Evolutionary conservation across 345 rosid genomes (phyloP), one percentile per base, ranked within the genome.

Genomic region (Dipteronia sinensis): DNA sequence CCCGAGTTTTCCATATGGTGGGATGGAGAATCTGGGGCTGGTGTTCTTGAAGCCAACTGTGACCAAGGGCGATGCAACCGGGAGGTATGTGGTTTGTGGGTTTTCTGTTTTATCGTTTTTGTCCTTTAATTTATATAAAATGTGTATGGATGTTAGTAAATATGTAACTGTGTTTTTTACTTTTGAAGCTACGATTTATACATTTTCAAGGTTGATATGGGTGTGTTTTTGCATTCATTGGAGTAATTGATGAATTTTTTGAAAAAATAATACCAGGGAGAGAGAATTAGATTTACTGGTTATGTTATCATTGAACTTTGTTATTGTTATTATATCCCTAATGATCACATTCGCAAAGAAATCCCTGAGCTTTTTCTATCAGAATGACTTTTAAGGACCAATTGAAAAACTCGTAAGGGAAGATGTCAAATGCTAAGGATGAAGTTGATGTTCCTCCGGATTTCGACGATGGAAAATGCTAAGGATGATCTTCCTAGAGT

Each of bases 21-120:
- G 98, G 15, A 95, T 95, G 96, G 96, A 93, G 92, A 95, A 92
- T 73, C 96, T 93, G 1, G 89, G 94, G 78, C 91, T 90, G 93
- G 94, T 88, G 67, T 95, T 95, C 79, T 62, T 93, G 89, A 93
- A 97, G 0, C 99, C 98, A 0, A 93, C 96, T 8, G 96, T 95
- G 51, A 93, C 92, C 67, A 95, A 93, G 76, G 98, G 99, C 7
- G 95, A 93, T 70, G 91, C 90, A 0, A 83, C 90, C 47, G 97
- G 98, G 99, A 95, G 97, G 98, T 95, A 82, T 16, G 3, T 29
- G 3, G 15, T 40, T 46, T 17, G 7, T 16, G 44, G 2, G 19
- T 1, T 13, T 19, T 12, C 55, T 78, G 65, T 71, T 58, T 67
- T 31, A 12, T 79, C n/a, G 51, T n/a, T 22, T 59, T 19, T 71